A percentile compares a stretch with the other conserved stretches of the same genome.
phyloP scores from a whole-genome alignment of 148 eudicot species.

The Linanthus parryae region DNA sequence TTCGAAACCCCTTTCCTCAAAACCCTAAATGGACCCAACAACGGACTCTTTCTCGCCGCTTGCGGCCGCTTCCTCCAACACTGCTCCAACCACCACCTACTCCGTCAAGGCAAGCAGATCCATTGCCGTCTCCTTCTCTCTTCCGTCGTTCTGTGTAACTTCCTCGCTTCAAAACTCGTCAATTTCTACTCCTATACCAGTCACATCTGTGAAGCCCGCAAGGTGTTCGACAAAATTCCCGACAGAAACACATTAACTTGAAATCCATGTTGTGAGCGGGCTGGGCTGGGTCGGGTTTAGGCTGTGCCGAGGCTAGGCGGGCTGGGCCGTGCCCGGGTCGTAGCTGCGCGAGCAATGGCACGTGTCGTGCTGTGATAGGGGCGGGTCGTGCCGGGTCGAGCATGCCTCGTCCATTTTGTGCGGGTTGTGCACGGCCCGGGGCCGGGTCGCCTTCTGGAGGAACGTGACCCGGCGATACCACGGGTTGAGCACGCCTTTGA shows the following conservation, averaged over 20 bases:
- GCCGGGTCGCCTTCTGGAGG: too few species aligned
- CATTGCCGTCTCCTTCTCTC: conserved; percentile 43
- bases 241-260: conserved; percentile 40
- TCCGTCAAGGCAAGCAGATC: conserved; percentile 43
- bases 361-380: too few species aligned
- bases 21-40: conserved; percentile 13
- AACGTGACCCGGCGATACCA: too few species aligned
- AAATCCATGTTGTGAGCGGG: too few species aligned
- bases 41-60: conserved; percentile 27
- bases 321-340: too few species aligned
- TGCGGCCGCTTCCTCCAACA: conserved; percentile 48
- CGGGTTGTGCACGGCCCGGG: too few species aligned
- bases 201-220: conserved; percentile 27
- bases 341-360: too few species aligned
- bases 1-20: conserved; percentile 4
- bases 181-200: conserved; percentile 36
- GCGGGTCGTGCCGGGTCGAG: too few species aligned
- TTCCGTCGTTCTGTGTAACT: conserved; percentile 33
- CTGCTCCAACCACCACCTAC: conserved; percentile 43
- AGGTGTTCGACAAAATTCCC: conserved; percentile 61
- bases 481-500: too few species aligned
- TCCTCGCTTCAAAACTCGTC: conserved; percentile 56
- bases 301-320: too few species aligned
- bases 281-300: too few species aligned
- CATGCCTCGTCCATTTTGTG: too few species aligned